These are phyloP conservation scores for Funneliformis geosporum DNA, from an alignment of 192 early-diverging fungal genomes.

Conservation along the genomic window DNA sequence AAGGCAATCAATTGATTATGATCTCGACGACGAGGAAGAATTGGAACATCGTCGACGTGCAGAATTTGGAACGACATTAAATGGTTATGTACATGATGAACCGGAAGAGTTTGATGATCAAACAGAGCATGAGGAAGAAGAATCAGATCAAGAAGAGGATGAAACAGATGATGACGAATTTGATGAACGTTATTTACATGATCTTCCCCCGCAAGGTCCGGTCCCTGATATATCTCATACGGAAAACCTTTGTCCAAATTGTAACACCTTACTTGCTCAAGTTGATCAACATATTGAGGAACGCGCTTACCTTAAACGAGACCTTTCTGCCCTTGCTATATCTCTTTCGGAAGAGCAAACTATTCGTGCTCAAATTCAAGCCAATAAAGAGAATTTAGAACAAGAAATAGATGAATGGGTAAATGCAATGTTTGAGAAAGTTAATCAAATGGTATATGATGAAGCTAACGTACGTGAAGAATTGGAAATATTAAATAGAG, in stretches of 20 bases:
- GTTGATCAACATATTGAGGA: slow-evolving; percentile 54
- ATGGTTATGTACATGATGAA: neutral
- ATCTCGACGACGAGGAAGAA: slow-evolving; percentile 1
- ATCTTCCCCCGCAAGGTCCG: slow-evolving; percentile 16
- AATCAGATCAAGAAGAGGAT: slow-evolving; percentile 2
- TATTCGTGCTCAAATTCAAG: slow-evolving; percentile 37
- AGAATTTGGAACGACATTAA: neutral
- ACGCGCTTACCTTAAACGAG: slow-evolving; percentile 50
- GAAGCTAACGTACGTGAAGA: slow-evolving; percentile 44
- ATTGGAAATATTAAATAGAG: slow-evolving; percentile 38
- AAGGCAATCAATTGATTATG: slow-evolving; percentile 11
- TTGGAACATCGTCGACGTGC: neutral
- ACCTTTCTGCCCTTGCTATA: slow-evolving; percentile 43
- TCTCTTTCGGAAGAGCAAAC: slow-evolving; percentile 44
- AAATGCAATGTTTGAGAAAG: slow-evolving; percentile 39
- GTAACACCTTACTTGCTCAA: slow-evolving; percentile 45
- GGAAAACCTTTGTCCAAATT: slow-evolving; percentile 41
- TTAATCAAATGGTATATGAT: slow-evolving; percentile 52
- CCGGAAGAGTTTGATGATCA: slow-evolving; percentile 12
- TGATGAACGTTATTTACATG: neutral
- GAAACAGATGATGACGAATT: slow-evolving; percentile 20
- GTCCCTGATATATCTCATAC: slow-evolving; percentile 13
- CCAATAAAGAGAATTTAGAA: slow-evolving; percentile 40
- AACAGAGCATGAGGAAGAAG: neutral
- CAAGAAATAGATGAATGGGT: slow-evolving; percentile 47